phyloP scores from a whole-genome alignment of 495 filamentous ascomycete genomes.

The Aspergillus heteromorphus region DNA sequence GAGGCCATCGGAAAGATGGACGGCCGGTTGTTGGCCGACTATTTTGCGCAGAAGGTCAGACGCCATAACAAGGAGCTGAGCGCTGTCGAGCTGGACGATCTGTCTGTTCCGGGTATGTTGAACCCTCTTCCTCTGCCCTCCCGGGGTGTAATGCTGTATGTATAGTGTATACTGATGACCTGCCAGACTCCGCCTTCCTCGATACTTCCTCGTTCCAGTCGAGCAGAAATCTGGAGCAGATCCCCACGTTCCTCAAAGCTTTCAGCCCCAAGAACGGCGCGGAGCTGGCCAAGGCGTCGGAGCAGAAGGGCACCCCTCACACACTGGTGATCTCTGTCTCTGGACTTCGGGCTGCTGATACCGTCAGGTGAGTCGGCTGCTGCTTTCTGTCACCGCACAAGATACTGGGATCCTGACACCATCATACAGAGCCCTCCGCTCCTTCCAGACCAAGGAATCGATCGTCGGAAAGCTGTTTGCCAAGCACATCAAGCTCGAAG shows the following conservation, averaged over 20 bases:
- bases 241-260: constrained; percentile 71
- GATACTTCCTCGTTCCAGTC: constrained; percentile 72
- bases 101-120: constrained; percentile 68
- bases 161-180: constrained; percentile 11
- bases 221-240: constrained; percentile 56
- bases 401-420: constrained; percentile 3
- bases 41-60: constrained; percentile 71
- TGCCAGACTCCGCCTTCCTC: constrained; percentile 50
- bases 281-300: constrained; percentile 55
- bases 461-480: constrained; percentile 89
- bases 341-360: constrained; percentile 75
- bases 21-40: constrained; percentile 73
- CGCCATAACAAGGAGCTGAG: constrained; percentile 76
- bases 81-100: constrained; percentile 74
- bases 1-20: constrained; percentile 77
- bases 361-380: constrained; percentile 53
- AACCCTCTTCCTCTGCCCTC: neutral
- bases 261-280: constrained; percentile 46
- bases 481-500: constrained; percentile 93
- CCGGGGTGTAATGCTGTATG: neutral
- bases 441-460: constrained; percentile 70
- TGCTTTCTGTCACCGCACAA: neutral
- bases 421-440: constrained; percentile 56
- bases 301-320: constrained; percentile 73
- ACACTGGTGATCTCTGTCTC: constrained; percentile 76